Percentiles rank a stretch among this genome's conserved stretches.
Conservation (phyloP, 495 filamentous ascomycete species). For the Penicillium ucsense region DNA sequence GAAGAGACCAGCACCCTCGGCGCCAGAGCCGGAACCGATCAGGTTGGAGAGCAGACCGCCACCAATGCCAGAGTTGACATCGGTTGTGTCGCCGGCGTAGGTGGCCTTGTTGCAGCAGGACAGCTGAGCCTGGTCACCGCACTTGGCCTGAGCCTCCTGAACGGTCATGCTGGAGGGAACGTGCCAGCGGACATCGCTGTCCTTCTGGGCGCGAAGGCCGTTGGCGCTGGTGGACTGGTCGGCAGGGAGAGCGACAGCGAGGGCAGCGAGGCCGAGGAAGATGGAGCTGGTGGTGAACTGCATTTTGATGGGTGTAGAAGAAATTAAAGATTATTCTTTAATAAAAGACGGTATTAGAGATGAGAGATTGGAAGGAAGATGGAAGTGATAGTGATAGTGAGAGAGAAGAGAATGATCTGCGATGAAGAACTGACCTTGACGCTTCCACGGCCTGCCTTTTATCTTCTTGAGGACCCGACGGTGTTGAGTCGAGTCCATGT, state of each 20-base stretch:
- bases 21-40: slow-evolving; percentile 23
- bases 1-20: slow-evolving; percentile 27
- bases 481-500: slow-evolving; percentile 2
- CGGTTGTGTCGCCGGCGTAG: slow-evolving; percentile 36
- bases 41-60: slow-evolving; percentile 22
- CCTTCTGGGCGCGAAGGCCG: slow-evolving; percentile 3
- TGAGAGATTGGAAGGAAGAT: slow-evolving; percentile 21
- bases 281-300: slow-evolving; percentile 15
- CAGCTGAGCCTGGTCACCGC: slow-evolving; percentile 40
- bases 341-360: slow-evolving; percentile 22
- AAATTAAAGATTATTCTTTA: slow-evolving; percentile 18
- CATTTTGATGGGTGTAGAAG: slow-evolving; percentile 22
- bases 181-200: slow-evolving; percentile 19
- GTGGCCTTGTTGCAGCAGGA: slow-evolving; percentile 39
- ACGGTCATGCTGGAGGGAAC: slow-evolving; percentile 35
- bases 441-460: slow-evolving; percentile 9
- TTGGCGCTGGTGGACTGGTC: slow-evolving; percentile 6
- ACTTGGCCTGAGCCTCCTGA: slow-evolving; percentile 39
- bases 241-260: slow-evolving; percentile 10
- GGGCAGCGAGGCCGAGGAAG: slow-evolving; percentile 15
- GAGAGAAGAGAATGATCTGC: slow-evolving; percentile 22
- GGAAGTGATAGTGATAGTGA: slow-evolving; percentile 16
- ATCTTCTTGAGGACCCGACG: slow-evolving; percentile 7
- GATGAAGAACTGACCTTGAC: slow-evolving; percentile 19
- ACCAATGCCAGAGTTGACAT: slow-evolving; percentile 17